phyloP scores from a whole-genome alignment of 2,329 filamentous ascomycete genomes.

The Xenoacremonium recifei region DNA sequence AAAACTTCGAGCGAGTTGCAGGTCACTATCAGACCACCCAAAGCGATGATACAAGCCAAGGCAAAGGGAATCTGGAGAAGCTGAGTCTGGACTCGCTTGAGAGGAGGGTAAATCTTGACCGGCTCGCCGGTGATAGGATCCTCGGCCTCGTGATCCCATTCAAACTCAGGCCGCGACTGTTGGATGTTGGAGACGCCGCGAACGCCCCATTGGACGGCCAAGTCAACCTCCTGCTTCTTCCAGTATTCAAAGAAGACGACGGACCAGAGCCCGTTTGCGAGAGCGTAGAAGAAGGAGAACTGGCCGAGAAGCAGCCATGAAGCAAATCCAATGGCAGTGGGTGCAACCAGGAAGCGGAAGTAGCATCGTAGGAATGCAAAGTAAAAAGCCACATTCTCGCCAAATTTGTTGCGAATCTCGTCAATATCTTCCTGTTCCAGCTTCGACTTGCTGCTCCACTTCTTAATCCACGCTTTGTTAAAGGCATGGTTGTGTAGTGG shows the following conservation, averaged over 20 bases:
- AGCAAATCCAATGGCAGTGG: slow-evolving; percentile 72
- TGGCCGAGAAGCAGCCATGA: slow-evolving; percentile 81
- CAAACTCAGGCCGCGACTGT: slow-evolving; percentile 72
- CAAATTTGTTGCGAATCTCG: slow-evolving; percentile 73
- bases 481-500: slow-evolving; percentile 75
- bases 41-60: slow-evolving; percentile 64
- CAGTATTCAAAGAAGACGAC: slow-evolving; percentile 92
- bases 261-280: slow-evolving; percentile 80
- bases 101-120: slow-evolving; percentile 71
- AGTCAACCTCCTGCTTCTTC: slow-evolving; percentile 88
- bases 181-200: slow-evolving; percentile 81
- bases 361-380: slow-evolving; percentile 93
- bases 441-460: slow-evolving; percentile 70
- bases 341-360: slow-evolving; percentile 81
- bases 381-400: slow-evolving; percentile 87
- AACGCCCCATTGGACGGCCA: slow-evolving; percentile 86
- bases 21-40: slow-evolving; percentile 79
- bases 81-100: slow-evolving; percentile 74
- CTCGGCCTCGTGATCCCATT: slow-evolving; percentile 71
- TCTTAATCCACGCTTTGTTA: slow-evolving; percentile 73
- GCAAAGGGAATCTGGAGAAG: slow-evolving; percentile 84
- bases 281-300: slow-evolving; percentile 79
- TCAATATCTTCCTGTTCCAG: slow-evolving; percentile 67
- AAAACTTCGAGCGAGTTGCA: slow-evolving; percentile 96
- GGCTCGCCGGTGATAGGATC: slow-evolving; percentile 83